Base-by-base conservation (phyloP, 2,329 filamentous ascomycete genomes). In the Aspergillus ochraceoroseus region DNA sequence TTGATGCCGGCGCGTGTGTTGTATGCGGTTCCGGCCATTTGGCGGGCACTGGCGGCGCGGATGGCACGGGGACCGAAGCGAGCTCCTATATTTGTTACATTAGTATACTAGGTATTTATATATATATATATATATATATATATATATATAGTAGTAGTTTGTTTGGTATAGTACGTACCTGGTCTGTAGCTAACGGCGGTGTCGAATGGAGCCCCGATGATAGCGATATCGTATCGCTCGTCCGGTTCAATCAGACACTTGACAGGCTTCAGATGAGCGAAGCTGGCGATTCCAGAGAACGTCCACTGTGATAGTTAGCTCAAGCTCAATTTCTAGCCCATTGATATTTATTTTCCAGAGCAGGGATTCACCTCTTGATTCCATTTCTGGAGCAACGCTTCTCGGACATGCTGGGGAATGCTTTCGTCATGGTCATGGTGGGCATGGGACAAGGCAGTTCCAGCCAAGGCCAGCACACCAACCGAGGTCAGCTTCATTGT, bases 11-110 rank as follows among this genome's bases (percentile, higher is more conserved):
- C 87, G 14, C 87, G 80, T 2, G 84, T 78, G 65, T 95, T 95
- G 75, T 85, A 88, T 58, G 83, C 84, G 28, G 87, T 79, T 62
- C 84, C 86, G 2, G 80, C 76, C 9, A 83, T 87, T 66, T 95
- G 88, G 13, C 88, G 80, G 5, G 82, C 75, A 20, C 86, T 90
- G 27, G 87, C 88, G 26, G 85, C 82, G 41, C 89, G 83, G 57
- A 95, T 95, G 28, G 87, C 86, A 30, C 87, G 80, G 22, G 89
- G 89, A 0, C 89, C 89, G 59, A 95, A 95, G 6, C 89, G 79
- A 11, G 84, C 84, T 26, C 83, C 68, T 67, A 39, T 15, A 13
- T 22, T 7, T 7, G 19, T 32, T 22, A 11, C 13, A 17, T 12
- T 27, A 15, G 8, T 2, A 17, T 9, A 9, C 8, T 26, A 15